phyloP scores from a whole-genome alignment of 1,284 basidiomycete genomes.

The Pseudozyma flocculosa region DNA sequence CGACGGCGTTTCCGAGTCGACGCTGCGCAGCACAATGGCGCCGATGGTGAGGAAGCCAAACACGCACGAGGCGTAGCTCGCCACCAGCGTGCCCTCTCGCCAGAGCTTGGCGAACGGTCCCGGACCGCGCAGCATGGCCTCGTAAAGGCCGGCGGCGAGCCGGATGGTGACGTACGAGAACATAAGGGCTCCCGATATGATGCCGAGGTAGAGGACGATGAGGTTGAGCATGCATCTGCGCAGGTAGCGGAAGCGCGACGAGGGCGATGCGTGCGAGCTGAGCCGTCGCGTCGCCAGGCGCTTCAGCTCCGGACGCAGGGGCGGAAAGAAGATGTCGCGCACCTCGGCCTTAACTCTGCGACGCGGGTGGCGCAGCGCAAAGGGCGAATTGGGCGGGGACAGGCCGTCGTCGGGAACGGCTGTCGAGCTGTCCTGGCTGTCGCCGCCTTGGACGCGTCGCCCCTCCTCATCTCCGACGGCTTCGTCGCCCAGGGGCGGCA shows the following conservation, averaged over 20 bases:
- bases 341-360: not conserved
- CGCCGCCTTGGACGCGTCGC: not conserved
- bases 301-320: slow-evolving; percentile 6
- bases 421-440: slow-evolving; percentile 1
- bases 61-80: slow-evolving; percentile 25
- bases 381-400: slow-evolving; percentile 6
- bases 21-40: slow-evolving; percentile 35
- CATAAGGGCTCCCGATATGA: slow-evolving; percentile 33
- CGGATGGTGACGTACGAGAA: slow-evolving; percentile 26
- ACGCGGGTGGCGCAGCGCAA: not conserved
- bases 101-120: slow-evolving; percentile 4
- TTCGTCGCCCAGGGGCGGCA: slow-evolving; percentile 6
- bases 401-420: slow-evolving; percentile 4
- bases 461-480: slow-evolving; percentile 1
- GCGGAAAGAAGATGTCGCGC: slow-evolving; percentile 17
- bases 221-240: slow-evolving; percentile 43
- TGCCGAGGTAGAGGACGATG: slow-evolving; percentile 38
- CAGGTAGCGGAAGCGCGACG: slow-evolving; percentile 33
- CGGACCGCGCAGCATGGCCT: slow-evolving; percentile 15
- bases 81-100: slow-evolving; percentile 3
- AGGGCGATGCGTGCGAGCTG: slow-evolving; percentile 7
- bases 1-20: slow-evolving; percentile 11
- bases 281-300: slow-evolving; percentile 1
- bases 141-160: slow-evolving; percentile 29
- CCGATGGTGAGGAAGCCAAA: slow-evolving; percentile 37